phyloP scores from a whole-genome alignment of 257 asterid genomes.

The Solanum pimpinellifolium region DNA sequence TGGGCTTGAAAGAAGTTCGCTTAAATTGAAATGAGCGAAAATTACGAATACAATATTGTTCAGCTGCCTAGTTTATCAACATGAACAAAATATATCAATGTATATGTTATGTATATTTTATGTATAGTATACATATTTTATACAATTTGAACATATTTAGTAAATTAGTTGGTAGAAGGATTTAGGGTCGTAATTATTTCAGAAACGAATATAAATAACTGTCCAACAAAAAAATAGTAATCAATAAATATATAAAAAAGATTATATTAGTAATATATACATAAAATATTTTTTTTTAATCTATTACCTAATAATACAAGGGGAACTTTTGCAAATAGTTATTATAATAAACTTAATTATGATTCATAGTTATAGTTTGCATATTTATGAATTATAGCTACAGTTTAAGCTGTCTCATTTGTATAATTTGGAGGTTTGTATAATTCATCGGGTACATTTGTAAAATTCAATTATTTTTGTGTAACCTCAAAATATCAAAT shows the following conservation, averaged over 20 bases:
- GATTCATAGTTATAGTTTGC: fast-evolving
- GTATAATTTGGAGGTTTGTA: too few species aligned
- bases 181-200: background rate
- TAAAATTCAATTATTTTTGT: too few species aligned
- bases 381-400: too few species aligned
- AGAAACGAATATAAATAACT: background rate
- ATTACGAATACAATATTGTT: background rate
- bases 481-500: too few species aligned
- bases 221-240: background rate
- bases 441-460: too few species aligned
- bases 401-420: too few species aligned
- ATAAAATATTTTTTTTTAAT: too few species aligned
- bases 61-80: background rate
- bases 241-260: too few species aligned
- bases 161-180: background rate
- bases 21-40: background rate
- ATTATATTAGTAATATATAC: too few species aligned
- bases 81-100: background rate
- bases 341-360: too few species aligned
- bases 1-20: background rate
- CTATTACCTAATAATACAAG: background rate
- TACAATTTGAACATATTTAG: too few species aligned
- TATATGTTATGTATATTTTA: background rate
- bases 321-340: too few species aligned
- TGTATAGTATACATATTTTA: background rate